A percentile compares a stretch with the other conserved stretches of the same genome.
These are phyloP conservation scores for Mortierella sp. DNA, from an alignment of 371 early-diverging fungal species.

Conservation along the genomic window DNA sequence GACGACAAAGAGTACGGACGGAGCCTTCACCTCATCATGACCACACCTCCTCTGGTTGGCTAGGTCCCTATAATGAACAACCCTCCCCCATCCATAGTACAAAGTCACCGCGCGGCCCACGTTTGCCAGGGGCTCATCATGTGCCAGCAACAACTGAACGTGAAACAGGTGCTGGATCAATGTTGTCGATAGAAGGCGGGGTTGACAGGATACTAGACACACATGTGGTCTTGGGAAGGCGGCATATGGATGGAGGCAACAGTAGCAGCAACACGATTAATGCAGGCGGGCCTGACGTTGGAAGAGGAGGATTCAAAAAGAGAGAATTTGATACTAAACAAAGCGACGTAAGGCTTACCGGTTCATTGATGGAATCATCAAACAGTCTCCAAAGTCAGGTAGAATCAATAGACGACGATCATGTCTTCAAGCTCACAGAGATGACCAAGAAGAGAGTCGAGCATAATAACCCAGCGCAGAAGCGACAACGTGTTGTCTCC, in stretches of 20 bases:
- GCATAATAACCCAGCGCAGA: conserved; percentile 51
- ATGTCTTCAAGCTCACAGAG: conserved; percentile 54
- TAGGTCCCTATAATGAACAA: conserved; percentile 50
- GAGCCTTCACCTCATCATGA: conserved; percentile 46
- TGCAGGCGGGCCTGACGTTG: conserved; percentile 1
- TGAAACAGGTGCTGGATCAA: conserved; percentile 10
- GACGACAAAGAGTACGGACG: conserved; percentile 45
- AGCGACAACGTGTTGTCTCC: conserved; percentile 45
- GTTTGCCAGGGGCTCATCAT: conserved; percentile 16
- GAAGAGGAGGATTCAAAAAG: conserved; percentile 20
- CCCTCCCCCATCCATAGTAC: conserved; percentile 19
- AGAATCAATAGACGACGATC: conserved; percentile 54
- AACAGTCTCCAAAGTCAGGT: conserved; percentile 52
- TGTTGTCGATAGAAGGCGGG: conserved; percentile 4
- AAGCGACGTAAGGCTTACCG: conserved; percentile 7
- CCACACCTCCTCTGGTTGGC: conserved; percentile 42
- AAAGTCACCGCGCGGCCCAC: conserved; percentile 31
- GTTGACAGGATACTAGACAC: conserved; percentile 32
- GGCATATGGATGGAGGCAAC: conserved; percentile 34
- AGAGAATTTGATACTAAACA: conserved; percentile 38
- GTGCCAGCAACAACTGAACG: conserved; percentile 21
- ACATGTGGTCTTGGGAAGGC: conserved; percentile 23
- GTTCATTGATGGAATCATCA: conserved; percentile 33
- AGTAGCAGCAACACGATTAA: conserved; percentile 8
- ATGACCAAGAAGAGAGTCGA: conserved; percentile 56